Evolutionary conservation across 768 basidiomycete genomes (phyloP).

Genomic region (Rhizopogon vesiculosus): DNA sequence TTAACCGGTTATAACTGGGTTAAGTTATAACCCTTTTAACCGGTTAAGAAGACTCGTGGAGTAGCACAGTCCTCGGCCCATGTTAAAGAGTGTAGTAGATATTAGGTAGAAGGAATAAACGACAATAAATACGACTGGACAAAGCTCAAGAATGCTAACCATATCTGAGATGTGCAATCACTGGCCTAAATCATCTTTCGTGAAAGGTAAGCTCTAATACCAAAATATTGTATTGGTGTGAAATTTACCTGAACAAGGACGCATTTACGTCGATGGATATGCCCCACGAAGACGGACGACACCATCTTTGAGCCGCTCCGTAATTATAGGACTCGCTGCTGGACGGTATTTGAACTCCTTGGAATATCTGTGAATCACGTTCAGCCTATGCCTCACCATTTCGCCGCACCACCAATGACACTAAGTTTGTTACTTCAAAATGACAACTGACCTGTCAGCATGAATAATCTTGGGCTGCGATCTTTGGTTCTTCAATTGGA

Average conservation of each 20-base stretch:
- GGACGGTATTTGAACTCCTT: slow-evolving; percentile 79
- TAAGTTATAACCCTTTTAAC: too few relatives aligned
- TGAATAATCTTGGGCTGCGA: slow-evolving; percentile 46
- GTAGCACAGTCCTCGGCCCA: too few relatives aligned
- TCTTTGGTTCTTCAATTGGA: slow-evolving; percentile 24
- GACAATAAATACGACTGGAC: neutral
- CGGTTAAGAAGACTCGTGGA: too few relatives aligned
- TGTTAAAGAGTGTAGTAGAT: neutral
- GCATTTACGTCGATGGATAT: slow-evolving; percentile 23
- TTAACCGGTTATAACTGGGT: too few relatives aligned
- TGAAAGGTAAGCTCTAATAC: neutral
- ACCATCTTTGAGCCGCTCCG: slow-evolving; percentile 71
- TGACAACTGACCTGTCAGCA: slow-evolving; percentile 51
- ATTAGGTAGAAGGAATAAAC: neutral
- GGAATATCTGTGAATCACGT: slow-evolving; percentile 57
- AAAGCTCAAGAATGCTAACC: neutral
- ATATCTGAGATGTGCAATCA: neutral
- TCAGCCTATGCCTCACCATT: neutral
- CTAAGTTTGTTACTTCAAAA: neutral
- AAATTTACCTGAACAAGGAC: neutral
- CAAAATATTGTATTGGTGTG: neutral
- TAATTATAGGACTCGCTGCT: slow-evolving; percentile 80
- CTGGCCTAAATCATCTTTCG: neutral
- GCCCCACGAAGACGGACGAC: slow-evolving; percentile 66
- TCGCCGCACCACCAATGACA: neutral